Evolutionary conservation across 148 eudicot genomes (phyloP).

Genomic region (Rhododendron henanense): DNA sequence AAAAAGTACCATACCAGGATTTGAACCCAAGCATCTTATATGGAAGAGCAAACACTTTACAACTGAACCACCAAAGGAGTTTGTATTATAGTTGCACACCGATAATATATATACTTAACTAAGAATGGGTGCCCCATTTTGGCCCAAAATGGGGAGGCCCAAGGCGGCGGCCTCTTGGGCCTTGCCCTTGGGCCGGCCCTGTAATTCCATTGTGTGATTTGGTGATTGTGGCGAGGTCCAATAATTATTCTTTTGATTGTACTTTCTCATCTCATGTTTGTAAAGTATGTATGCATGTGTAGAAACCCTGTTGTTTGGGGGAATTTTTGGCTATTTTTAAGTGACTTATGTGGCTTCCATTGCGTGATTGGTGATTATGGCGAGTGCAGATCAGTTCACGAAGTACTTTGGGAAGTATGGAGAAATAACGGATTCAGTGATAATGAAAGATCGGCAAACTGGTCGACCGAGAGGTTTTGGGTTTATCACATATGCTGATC

Average conservation of each 20-base stretch:
- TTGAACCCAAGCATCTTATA: too few relatives aligned
- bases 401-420: conserved; percentile 74
- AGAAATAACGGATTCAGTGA: conserved; percentile 66
- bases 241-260: neutral
- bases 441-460: conserved; percentile 63
- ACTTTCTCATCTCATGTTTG: neutral
- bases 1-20: too few relatives aligned
- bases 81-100: too few relatives aligned
- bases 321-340: neutral
- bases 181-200: too few relatives aligned
- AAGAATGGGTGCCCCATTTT: too few relatives aligned
- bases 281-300: neutral
- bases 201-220: neutral
- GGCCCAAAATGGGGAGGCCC: too few relatives aligned
- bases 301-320: neutral
- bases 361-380: conserved; percentile 12
- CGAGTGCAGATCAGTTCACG: conserved; percentile 44
- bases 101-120: too few relatives aligned
- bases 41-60: too few relatives aligned
- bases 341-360: neutral
- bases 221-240: neutral
- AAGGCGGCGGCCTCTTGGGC: too few relatives aligned
- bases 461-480: conserved; percentile 80
- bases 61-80: too few relatives aligned
- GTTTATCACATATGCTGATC: conserved; percentile 63